Evolutionary conservation across 129 eudicot genomes (phyloP), one percentile per base, ranked within the genome.

Genomic region (Rutidosis leptorrhynchoides): DNA sequence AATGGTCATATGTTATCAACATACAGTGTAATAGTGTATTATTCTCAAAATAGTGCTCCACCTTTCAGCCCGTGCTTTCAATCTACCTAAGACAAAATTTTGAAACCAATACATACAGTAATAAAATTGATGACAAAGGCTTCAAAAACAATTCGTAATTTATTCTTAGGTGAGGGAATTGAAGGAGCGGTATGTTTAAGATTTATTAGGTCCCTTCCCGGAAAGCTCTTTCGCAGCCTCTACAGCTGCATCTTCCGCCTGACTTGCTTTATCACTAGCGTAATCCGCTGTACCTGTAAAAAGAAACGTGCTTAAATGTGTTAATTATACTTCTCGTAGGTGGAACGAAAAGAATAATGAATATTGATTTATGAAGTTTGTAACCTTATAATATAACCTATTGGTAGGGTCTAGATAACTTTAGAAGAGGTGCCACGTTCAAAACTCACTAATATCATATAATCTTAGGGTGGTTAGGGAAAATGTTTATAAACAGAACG

Each of bases 211-310:
- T 4, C 15, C 26, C 29, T 46, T 40, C 6, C 28, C 70, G 5
- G 77, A 72, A 35, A 72, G 77, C 56, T 53, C 22, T 17, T 63
- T 17, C 53, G 68, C 76, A 22, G 68, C 51, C 30, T 71, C 68
- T 19, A 57, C 77, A 19, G 77, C 70, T 37, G 57, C 71, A 5
- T 53, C 71, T 64, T 73, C 77, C 1, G 56, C 77, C 64, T 73
- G 71, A 0, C 37, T 4, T 22, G 77, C 77, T 54, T 73, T 73
- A 24, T 73, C 77, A 64, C 32, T 35, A 12, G 26, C 43, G 6
- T 11, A 54, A 33, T 56, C 63, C 12, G 33, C 27, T 20, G 64
- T 17, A 52, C 32, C 71, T 37, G 28, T 56, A 73, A 53, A 58
- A 26, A 26, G n/a, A 20, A 35, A 17, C 53, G 8, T n/a, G 2